Evolutionary conservation across 116 monocot species (phyloP).

Genomic region (Zostera marina): DNA sequence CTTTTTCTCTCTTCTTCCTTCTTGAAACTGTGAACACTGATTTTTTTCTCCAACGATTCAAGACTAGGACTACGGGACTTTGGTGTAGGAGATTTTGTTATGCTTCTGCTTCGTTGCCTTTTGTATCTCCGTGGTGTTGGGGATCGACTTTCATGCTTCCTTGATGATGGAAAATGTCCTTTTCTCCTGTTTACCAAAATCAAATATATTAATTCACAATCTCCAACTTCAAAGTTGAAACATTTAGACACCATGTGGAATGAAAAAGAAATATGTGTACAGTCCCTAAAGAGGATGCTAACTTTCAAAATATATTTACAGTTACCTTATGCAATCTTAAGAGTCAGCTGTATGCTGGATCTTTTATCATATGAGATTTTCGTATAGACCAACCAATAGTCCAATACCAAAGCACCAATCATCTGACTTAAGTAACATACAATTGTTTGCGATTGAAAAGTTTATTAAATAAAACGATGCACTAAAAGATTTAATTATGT

Average conservation of each 20-base stretch:
- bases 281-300: not conserved
- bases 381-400: slow-evolving; percentile 20
- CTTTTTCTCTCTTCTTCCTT: slow-evolving; percentile 85
- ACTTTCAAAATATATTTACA: slow-evolving; percentile 6
- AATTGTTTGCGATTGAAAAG: not conserved
- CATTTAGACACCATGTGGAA: not conserved
- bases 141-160: slow-evolving; percentile 58
- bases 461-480: not conserved
- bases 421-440: slow-evolving; percentile 2
- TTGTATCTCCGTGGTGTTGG: slow-evolving; percentile 48
- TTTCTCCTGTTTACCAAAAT: slow-evolving; percentile 32
- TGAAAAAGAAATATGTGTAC: not conserved
- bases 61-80: slow-evolving; percentile 55
- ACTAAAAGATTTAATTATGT: not conserved
- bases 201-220: slow-evolving; percentile 1
- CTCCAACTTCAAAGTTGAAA: not conserved
- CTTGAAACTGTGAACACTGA: slow-evolving; percentile 33
- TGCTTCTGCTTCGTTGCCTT: slow-evolving; percentile 54
- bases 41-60: slow-evolving; percentile 34
- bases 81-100: slow-evolving; percentile 28
- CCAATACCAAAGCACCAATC: slow-evolving; percentile 1
- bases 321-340: slow-evolving; percentile 48
- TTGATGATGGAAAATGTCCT: slow-evolving; percentile 68
- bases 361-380: slow-evolving; percentile 26
- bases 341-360: slow-evolving; percentile 35